A percentile compares a stretch with the other conserved stretches of the same genome.
phyloP scores from a whole-genome alignment of 2,329 filamentous ascomycete genomes.

The Trichoderma breve region DNA sequence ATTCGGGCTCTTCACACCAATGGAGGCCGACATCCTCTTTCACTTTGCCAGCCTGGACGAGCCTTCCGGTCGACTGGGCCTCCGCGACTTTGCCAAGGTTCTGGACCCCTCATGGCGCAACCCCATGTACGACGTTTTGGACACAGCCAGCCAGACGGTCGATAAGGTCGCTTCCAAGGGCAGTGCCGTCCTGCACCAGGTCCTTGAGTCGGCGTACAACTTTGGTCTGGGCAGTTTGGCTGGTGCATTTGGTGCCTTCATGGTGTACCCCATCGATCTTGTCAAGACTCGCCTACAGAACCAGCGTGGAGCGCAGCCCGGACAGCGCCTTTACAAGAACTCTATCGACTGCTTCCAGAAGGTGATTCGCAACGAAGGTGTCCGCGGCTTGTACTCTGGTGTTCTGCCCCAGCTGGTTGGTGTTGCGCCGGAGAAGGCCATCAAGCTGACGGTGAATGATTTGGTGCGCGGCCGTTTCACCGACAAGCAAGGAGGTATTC shows the following conservation, averaged over 20 bases:
- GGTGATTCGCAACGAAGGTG: conserved; percentile 88
- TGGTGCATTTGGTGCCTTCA: conserved; percentile 96
- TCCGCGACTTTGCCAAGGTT: conserved; percentile 89
- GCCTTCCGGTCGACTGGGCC: conserved; percentile 77
- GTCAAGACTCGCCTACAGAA: conserved; percentile 99
- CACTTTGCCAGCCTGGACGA: conserved; percentile 95
- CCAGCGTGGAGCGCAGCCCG: conserved; percentile 78
- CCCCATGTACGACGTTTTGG: conserved; percentile 52
- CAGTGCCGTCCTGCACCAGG: conserved; percentile 52
- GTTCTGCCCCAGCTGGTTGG: conserved; percentile 93
- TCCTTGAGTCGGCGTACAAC: conserved; percentile 75
- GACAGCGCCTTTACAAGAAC: conserved; percentile 92
- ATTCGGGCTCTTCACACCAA: conserved; percentile 94
- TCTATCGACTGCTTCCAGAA: conserved; percentile 93
- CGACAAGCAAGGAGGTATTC: conserved; percentile 74
- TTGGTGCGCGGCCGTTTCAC: conserved; percentile 75
- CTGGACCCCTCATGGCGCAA: conserved; percentile 89
- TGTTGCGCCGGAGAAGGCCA: conserved; percentile 98
- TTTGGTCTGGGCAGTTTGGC: conserved; percentile 86
- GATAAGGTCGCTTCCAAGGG: conserved; percentile 37
- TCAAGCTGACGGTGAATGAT: conserved; percentile 98
- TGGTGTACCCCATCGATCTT: conserved; percentile 98
- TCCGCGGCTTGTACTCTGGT: conserved; percentile 87
- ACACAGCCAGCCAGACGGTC: conserved; percentile 33
- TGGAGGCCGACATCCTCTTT: conserved; percentile 98